Base-by-base conservation (phyloP, 768 basidiomycete genomes). In the Boletus rubescentipes region DNA sequence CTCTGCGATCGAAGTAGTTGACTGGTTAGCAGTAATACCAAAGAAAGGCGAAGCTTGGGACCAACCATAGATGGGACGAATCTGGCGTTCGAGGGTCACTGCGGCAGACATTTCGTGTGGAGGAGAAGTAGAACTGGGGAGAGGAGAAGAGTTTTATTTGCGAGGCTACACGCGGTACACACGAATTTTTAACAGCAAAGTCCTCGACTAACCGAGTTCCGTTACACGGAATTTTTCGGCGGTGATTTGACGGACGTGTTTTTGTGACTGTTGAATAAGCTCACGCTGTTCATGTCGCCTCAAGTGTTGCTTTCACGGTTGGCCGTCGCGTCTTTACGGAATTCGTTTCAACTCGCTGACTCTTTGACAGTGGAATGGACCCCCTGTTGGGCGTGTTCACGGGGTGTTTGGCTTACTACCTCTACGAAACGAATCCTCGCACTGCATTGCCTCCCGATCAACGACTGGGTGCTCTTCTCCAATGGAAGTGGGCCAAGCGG, bases 11-110 rank as follows among this genome's bases (percentile, higher is more conserved):
- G 46, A 35, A 26, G 53, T 35, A 23, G 29, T 30, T 30, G 38
- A 30, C 26, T 16, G 9, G 36, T 61, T 31, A 61, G 58, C 29
- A 46, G 20, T 41, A n/a, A 6, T 12, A 23, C 15, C 9, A 26
- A 15, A 30, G 44, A 20, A 15, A 15, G 35, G 26, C 2, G n/a
- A 30, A 15, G 16, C 32, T 36, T 30, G 46, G 34, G 43, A 57
- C 80, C 61, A 49, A 91, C 91, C 91, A 67, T 93, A 93, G 68
- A 93, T 86, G 57, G 87, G 89, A 58, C 86, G 85, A 68, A 92
- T 82, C 73, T 93, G 91, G 63, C 91, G 86, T 61, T 93, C 90
- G 51, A 87, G 72, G 45, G 87, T 84, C 57, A 77, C 62, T 49
- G 67, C 72, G 40, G 66, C 72, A 51, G 85, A 80, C 78, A 84